phyloP scores from a whole-genome alignment of 257 asterid genomes.

The Henckelia pumila region DNA sequence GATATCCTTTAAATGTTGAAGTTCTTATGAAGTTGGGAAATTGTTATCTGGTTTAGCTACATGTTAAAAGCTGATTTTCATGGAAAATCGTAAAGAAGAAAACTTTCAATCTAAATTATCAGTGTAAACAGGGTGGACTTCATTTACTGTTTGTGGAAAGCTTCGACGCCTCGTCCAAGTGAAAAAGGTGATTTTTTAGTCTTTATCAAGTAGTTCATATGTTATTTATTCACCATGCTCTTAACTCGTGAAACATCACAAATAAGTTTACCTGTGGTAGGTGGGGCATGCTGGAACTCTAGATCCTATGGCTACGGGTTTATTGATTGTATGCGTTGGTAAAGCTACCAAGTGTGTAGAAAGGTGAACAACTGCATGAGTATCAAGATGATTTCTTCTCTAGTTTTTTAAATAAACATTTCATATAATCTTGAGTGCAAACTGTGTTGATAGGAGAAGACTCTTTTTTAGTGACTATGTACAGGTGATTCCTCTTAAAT shows the following conservation, averaged over 20 bases:
- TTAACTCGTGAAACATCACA: slow-evolving; percentile 20
- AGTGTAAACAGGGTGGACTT: slow-evolving; percentile 88
- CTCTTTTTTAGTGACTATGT: background rate
- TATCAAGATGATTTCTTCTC: too few relatives aligned
- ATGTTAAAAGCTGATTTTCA: background rate
- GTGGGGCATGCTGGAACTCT: slow-evolving; percentile 99
- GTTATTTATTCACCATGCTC: too few relatives aligned
- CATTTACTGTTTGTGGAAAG: slow-evolving; percentile 98
- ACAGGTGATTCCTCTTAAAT: background rate
- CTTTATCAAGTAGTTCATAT: background rate
- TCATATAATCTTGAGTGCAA: background rate
- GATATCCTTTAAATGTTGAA: background rate
- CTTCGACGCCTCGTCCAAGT: slow-evolving; percentile 84
- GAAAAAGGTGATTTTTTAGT: slow-evolving; percentile 64
- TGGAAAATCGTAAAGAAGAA: slow-evolving; percentile 3
- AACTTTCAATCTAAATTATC: slow-evolving; percentile 27
- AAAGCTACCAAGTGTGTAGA: slow-evolving; percentile 94
- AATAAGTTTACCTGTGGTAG: slow-evolving; percentile 37
- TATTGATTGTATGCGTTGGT: slow-evolving; percentile 90
- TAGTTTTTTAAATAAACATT: too few relatives aligned
- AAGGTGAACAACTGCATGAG: slow-evolving; percentile 44
- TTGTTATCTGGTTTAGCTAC: background rate
- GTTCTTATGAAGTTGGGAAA: background rate
- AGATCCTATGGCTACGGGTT: slow-evolving; percentile 99
- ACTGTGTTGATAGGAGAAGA: background rate